Evolutionary conservation across 2,329 filamentous ascomycete species (phyloP).

Genomic region (Aureobasidium sp.): DNA sequence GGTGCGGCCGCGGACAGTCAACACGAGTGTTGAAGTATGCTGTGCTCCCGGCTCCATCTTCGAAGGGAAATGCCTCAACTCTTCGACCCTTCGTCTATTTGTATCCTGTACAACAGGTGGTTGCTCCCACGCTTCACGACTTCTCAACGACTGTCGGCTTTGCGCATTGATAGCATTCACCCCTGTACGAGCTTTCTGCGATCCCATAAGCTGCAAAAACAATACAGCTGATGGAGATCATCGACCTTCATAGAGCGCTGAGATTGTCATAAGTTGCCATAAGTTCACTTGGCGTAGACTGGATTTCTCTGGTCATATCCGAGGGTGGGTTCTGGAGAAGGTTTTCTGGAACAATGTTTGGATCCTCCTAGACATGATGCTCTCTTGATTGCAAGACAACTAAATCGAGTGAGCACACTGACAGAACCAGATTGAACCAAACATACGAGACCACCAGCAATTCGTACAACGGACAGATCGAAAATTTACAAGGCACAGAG

Average conservation of each 20-base stretch:
- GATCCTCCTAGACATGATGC: too few relatives aligned
- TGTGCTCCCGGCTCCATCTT: not conserved
- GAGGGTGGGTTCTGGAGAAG: not conserved
- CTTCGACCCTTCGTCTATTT: not conserved
- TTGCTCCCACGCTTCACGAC: not conserved
- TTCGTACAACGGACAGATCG: too few relatives aligned
- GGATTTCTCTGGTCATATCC: not conserved
- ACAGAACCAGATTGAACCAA: too few relatives aligned
- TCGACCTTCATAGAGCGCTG: not conserved
- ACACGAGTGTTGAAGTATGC: not conserved
- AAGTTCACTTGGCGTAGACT: too few relatives aligned
- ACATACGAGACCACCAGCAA: too few relatives aligned
- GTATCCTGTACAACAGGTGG: not conserved
- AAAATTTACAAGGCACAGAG: too few relatives aligned
- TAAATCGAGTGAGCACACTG: too few relatives aligned
- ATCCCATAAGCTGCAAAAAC: not conserved
- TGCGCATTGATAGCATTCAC: not conserved
- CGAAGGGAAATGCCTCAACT: not conserved
- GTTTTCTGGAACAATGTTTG: too few relatives aligned
- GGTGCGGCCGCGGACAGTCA: not conserved
- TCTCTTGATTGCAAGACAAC: too few relatives aligned
- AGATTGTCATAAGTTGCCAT: too few relatives aligned
- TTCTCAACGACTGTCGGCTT: not conserved
- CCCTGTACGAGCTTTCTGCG: not conserved
- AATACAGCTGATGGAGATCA: not conserved